A percentile compares a stretch with the other conserved stretches of the same genome.
phyloP scores from a whole-genome alignment of 495 filamentous ascomycete species.

The Talaromyces adpressus region DNA sequence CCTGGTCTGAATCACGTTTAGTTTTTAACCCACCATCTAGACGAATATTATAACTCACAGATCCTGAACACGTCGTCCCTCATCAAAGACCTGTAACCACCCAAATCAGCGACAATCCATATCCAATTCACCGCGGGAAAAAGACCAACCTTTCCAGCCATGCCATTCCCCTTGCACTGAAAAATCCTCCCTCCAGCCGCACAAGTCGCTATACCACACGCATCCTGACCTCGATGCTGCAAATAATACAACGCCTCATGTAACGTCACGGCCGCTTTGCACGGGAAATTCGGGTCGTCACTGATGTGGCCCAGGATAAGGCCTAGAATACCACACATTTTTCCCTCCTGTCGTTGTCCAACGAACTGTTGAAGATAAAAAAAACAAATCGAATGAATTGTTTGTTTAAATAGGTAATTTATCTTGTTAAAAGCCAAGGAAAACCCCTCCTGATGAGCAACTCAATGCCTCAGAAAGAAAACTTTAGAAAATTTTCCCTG shows the following conservation, averaged over 20 bases:
- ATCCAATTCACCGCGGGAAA: background rate
- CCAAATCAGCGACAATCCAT: background rate
- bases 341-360: slow-evolving; percentile 4
- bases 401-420: too few relatives aligned
- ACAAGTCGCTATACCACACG: slow-evolving; percentile 77
- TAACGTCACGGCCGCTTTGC: slow-evolving; percentile 62
- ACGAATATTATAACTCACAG: background rate
- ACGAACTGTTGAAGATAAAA: background rate
- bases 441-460: slow-evolving; percentile 3
- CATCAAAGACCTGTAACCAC: slow-evolving; percentile 4
- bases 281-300: slow-evolving; percentile 30
- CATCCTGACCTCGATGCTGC: slow-evolving; percentile 84
- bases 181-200: slow-evolving; percentile 72
- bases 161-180: slow-evolving; percentile 88
- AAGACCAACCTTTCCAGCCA: slow-evolving; percentile 68
- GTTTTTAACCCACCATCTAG: background rate
- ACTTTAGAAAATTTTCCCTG: slow-evolving; percentile 2
- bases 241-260: slow-evolving; percentile 89
- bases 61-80: slow-evolving; percentile 9
- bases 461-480: slow-evolving; percentile 9
- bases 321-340: slow-evolving; percentile 84
- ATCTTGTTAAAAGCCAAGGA: background rate
- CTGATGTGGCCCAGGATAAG: slow-evolving; percentile 66
- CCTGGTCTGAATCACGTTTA: slow-evolving; percentile 69
- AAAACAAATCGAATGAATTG: too few relatives aligned